Evolutionary conservation across 257 asterid genomes (phyloP).

Genomic region (Fraxinus cuspidata): DNA sequence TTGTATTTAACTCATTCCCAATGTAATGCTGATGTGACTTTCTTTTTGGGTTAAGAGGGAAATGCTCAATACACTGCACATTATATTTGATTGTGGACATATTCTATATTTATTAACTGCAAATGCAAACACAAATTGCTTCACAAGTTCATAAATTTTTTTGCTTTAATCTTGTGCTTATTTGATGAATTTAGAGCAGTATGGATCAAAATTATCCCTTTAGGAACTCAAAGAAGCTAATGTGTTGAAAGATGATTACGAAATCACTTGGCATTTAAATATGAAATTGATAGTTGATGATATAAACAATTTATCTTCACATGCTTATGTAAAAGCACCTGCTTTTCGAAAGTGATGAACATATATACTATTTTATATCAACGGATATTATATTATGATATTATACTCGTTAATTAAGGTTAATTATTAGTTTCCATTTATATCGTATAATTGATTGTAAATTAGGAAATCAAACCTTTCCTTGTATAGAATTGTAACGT

Average conservation of each 20-base stretch:
- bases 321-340: background rate
- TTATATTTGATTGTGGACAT: too few relatives aligned
- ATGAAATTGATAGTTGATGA: constrained; percentile 5
- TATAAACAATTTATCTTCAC: background rate
- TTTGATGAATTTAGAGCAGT: constrained; percentile 61
- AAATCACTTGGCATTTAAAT: constrained; percentile 82
- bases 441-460: too few relatives aligned
- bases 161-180: background rate
- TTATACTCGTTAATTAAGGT: too few relatives aligned
- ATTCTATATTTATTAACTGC: too few relatives aligned
- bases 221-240: constrained; percentile 74
- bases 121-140: background rate
- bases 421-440: too few relatives aligned
- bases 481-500: too few relatives aligned
- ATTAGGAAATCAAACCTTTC: too few relatives aligned
- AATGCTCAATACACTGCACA: too few relatives aligned
- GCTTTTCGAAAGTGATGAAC: background rate
- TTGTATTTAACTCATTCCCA: too few relatives aligned
- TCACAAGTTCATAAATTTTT: background rate
- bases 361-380: background rate
- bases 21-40: too few relatives aligned
- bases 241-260: constrained; percentile 70
- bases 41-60: too few relatives aligned
- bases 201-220: constrained; percentile 61
- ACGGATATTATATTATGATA: too few relatives aligned